Percentiles rank a stretch among this genome's conserved stretches.
Evolutionary conservation across 352 stramenopile genomes (phyloP).

Genomic region (Phytophthora podocarpi): DNA sequence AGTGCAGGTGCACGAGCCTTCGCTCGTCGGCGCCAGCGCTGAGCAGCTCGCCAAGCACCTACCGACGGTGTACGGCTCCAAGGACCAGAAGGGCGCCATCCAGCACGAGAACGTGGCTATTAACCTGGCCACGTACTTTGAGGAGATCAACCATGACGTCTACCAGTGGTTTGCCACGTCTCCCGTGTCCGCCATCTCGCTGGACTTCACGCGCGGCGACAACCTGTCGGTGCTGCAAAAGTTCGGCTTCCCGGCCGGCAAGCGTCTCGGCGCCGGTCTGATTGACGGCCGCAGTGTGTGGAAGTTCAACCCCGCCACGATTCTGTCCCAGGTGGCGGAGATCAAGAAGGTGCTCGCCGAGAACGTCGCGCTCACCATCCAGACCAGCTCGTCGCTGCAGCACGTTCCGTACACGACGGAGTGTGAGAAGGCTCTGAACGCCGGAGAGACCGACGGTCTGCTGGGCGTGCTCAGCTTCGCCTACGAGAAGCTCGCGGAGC

Average conservation of each 20-base stretch:
- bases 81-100: constrained; percentile 57
- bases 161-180: constrained; percentile 90
- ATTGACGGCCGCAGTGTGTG: constrained; percentile 92
- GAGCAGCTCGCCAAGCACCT: constrained; percentile 62
- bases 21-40: constrained; percentile 79
- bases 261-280: constrained; percentile 88
- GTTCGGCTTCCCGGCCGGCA: constrained; percentile 83
- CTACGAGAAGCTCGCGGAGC: constrained; percentile 91
- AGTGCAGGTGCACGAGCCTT: constrained; percentile 93
- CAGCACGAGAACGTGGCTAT: constrained; percentile 65
- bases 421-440: constrained; percentile 76
- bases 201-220: constrained; percentile 93
- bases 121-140: constrained; percentile 90
- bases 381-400: constrained; percentile 91
- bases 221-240: constrained; percentile 85
- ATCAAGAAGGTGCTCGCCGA: constrained; percentile 68
- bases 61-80: constrained; percentile 69
- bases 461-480: constrained; percentile 86
- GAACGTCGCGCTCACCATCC: constrained; percentile 69
- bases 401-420: constrained; percentile 90
- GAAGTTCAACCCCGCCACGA: constrained; percentile 82
- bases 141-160: constrained; percentile 86
- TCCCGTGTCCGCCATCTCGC: constrained; percentile 79
- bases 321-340: constrained; percentile 52
- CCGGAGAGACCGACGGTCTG: constrained; percentile 71